Base-by-base conservation (phyloP, 208 protist genomes). In the Trypanosoma vivax region DNA sequence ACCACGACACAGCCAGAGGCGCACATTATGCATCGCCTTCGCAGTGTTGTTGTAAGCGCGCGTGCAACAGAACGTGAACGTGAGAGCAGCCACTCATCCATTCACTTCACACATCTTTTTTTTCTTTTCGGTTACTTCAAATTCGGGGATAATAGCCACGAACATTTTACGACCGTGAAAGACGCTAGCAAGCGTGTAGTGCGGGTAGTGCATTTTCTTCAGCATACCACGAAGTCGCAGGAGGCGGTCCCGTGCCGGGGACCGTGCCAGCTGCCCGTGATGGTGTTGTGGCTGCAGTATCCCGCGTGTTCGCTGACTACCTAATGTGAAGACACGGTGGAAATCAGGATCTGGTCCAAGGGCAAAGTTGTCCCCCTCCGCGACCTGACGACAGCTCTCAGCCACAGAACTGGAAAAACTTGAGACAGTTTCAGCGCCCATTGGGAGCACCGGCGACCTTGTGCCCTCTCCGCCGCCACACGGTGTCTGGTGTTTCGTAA, bases 101-200 rank as follows among this genome's bases (percentile, higher is more conserved):
- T 21, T 45, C 40, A 10, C 43, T 33, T 6, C 4, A 35, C 27
- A 28, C 0, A 6, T 27, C 58, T 42, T 28, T 31, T 21, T 61
- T 34, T 41, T 19, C 24, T 51, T 60, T 27, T 41, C 10, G 19
- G 21, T 72, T 29, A 83, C 78, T 49, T 94, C 79, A 54, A 81
- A 73, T 47, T 94, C 87, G 0, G 87, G 83, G 29, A 94, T 89
- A 9, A 62, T 71, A 6, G 76, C 87, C 1, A 90, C 78, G 65
- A 73, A 87, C 42, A 88, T 58, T 18, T 66, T 69, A 0, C 81
- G 70, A 3, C 71, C 70, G 27, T 86, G 76, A 48, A 75, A 78
- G 4, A 91, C 72, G 18, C 73, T 76, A 14, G 79, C 60, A 9
- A 94, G 62, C 21, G 87, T 94, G 73, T 91, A 94, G 55, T 91